Conservation (phyloP, 495 filamentous ascomycete genomes). For the Rostrohypoxylon terebratum region DNA sequence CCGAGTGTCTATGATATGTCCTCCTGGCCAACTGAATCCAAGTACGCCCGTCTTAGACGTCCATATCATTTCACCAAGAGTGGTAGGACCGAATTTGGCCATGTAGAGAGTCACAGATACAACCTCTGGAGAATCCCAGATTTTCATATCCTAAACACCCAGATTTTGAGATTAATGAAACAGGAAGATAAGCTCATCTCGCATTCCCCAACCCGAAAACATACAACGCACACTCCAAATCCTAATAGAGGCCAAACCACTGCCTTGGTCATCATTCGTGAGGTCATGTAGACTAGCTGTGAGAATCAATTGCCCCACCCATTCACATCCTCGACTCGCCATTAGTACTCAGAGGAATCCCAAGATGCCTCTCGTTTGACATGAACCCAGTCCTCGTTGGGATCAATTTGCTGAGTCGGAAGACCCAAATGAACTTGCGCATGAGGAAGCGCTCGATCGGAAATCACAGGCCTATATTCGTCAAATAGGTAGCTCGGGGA, state of each 20-base stretch:
- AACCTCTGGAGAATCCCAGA: background rate
- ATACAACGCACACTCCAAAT: conserved; percentile 3
- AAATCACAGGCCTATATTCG: conserved; percentile 36
- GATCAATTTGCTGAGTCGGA: conserved; percentile 36
- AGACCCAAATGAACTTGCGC: conserved; percentile 22
- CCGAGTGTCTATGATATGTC: background rate
- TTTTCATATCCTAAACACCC: conserved; percentile 11
- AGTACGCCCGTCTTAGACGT: background rate
- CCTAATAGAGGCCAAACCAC: background rate
- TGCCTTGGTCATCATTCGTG: conserved; percentile 1
- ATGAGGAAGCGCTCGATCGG: conserved; percentile 48
- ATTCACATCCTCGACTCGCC: background rate
- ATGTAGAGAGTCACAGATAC: conserved; percentile 1
- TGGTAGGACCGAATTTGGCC: background rate
- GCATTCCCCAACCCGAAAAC: background rate
- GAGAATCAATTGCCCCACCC: background rate
- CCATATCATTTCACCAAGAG: background rate
- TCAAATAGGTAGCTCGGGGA: conserved; percentile 43
- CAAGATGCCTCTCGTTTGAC: conserved; percentile 52
- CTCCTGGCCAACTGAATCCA: background rate
- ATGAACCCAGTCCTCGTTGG: conserved; percentile 44
- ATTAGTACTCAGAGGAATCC: background rate
- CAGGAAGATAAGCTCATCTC: background rate
- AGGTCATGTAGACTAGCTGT: background rate
- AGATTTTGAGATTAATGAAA: background rate